Conservation (phyloP, 2,329 filamentous ascomycete genomes). For the Aspergillus sojae region DNA sequence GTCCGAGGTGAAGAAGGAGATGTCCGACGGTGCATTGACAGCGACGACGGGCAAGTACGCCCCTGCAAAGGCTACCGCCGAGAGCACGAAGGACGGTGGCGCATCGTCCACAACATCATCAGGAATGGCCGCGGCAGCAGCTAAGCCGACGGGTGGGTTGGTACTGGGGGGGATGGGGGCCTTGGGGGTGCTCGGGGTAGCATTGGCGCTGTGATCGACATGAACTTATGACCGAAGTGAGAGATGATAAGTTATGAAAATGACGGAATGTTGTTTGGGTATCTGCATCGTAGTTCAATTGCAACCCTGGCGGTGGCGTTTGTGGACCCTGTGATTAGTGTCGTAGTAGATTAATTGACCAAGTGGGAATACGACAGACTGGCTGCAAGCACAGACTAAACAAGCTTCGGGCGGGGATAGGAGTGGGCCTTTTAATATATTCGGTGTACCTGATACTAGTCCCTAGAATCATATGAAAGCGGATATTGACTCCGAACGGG, state of each 20-base stretch:
- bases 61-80: slow-evolving; percentile 18
- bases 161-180: slow-evolving; percentile 24
- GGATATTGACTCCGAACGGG: background rate
- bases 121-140: slow-evolving; percentile 18
- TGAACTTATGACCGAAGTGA: background rate
- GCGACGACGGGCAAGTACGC: slow-evolving; percentile 16
- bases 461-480: slow-evolving; percentile 1
- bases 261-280: background rate
- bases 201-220: slow-evolving; percentile 24
- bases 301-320: background rate
- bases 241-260: background rate
- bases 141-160: slow-evolving; percentile 21
- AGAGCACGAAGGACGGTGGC: slow-evolving; percentile 5
- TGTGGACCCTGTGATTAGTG: background rate
- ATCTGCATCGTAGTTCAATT: background rate
- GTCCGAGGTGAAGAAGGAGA: slow-evolving; percentile 33
- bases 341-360: background rate
- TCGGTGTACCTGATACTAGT: background rate
- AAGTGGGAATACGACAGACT: background rate
- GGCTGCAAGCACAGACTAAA: background rate
- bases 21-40: slow-evolving; percentile 30
- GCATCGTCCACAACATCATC: slow-evolving; percentile 17
- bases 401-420: background rate
- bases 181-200: slow-evolving; percentile 27
- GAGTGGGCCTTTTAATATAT: background rate